Percentiles rank a stretch among this genome's conserved stretches.
Conservation (phyloP, 306 rosid genomes). For the barrel medic (Medicago truncatula) region DNA sequence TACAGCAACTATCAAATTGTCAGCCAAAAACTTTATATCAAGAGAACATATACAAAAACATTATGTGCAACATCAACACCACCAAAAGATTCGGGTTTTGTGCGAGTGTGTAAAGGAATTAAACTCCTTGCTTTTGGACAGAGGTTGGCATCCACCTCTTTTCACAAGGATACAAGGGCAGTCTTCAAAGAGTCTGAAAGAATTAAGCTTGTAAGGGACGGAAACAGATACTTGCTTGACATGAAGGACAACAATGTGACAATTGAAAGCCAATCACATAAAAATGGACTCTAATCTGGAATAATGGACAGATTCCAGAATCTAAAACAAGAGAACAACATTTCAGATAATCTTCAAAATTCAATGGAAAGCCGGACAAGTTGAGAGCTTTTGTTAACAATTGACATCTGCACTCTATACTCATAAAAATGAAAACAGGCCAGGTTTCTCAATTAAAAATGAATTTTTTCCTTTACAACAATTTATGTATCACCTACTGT, state of each 20-base stretch:
- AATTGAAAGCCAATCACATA: conserved; percentile 28
- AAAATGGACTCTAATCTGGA: conserved; percentile 20
- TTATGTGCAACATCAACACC: conserved; percentile 19
- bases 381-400: conserved; percentile 18
- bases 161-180: background rate
- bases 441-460: conserved; percentile 11
- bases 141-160: background rate
- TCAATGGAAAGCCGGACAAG: conserved; percentile 22
- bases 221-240: conserved; percentile 18
- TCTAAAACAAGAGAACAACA: conserved; percentile 17
- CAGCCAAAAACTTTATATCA: conserved; percentile 23
- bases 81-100: conserved; percentile 22
- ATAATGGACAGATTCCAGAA: conserved; percentile 25
- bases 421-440: conserved; percentile 22
- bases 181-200: conserved; percentile 21
- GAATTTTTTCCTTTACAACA: conserved; percentile 12
- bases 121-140: background rate
- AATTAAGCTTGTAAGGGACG: conserved; percentile 9
- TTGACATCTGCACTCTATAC: conserved; percentile 9
- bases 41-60: conserved; percentile 32
- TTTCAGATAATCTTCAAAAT: conserved; percentile 27
- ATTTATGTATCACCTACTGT: conserved; percentile 24
- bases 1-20: conserved; percentile 23
- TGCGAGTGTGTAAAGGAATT: background rate
- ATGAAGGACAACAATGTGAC: conserved; percentile 5